Conservation (phyloP, 1,139 yeast genomes). For the Zygosaccharomyces pseudobailii region DNA sequence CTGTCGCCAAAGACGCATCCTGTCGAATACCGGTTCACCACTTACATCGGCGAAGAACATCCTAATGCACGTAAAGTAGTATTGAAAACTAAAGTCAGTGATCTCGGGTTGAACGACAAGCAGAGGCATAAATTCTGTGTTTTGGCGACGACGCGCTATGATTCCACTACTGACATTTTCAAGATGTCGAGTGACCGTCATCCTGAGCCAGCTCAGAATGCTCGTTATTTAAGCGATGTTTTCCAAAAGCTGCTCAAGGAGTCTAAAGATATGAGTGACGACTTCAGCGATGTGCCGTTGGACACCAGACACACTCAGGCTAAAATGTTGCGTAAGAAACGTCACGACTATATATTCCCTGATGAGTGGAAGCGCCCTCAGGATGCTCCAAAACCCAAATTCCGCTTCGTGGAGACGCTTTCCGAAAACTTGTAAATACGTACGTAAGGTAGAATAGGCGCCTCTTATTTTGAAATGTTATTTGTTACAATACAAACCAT, state of each 20-base stretch:
- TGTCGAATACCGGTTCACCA: conserved; percentile 61
- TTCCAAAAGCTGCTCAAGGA: conserved; percentile 57
- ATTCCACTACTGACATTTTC: conserved; percentile 53
- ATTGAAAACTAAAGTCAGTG: conserved; percentile 48
- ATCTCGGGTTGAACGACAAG: conserved; percentile 48
- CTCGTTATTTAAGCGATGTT: conserved; percentile 62
- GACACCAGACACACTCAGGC: conserved; percentile 64
- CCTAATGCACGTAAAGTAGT: conserved; percentile 70
- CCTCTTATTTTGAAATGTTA: background rate
- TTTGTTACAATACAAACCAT: background rate
- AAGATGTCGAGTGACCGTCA: conserved; percentile 60
- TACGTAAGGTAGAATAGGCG: background rate
- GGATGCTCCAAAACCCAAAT: conserved; percentile 47
- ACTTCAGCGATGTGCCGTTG: conserved; percentile 74
- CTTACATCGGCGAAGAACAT: conserved; percentile 70
- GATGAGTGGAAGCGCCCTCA: conserved; percentile 80
- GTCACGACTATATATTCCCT: conserved; percentile 54
- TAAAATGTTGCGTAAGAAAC: conserved; percentile 43
- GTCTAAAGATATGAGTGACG: conserved; percentile 56
- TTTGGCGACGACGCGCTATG: conserved; percentile 74
- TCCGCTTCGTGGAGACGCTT: conserved; percentile 19
- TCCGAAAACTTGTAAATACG: conserved; percentile 6
- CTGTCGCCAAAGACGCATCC: conserved; percentile 46
- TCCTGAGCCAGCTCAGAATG: conserved; percentile 81
- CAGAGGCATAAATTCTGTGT: conserved; percentile 73